These are phyloP conservation scores for Fusarium aywerte DNA, from an alignment of 2,329 filamentous ascomycete species.

Conservation along the genomic window DNA sequence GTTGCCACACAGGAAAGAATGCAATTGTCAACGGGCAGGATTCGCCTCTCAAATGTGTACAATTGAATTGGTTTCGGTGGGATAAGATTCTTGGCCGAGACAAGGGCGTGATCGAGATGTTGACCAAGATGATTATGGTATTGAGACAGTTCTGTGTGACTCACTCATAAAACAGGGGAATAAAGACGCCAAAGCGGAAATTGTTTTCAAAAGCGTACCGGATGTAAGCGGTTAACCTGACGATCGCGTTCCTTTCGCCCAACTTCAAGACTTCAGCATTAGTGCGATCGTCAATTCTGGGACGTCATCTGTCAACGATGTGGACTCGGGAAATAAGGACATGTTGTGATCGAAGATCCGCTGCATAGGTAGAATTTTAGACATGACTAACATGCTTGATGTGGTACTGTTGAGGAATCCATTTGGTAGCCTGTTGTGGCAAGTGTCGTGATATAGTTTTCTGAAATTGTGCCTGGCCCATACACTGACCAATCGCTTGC, in stretches of 20 bases:
- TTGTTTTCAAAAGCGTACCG: not conserved
- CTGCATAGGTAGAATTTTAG: not conserved
- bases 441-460: slow-evolving; percentile 21
- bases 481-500: slow-evolving; percentile 5
- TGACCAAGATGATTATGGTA: not conserved
- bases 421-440: not conserved
- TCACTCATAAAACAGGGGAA: not conserved
- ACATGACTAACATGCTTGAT: not conserved
- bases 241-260: slow-evolving; percentile 30
- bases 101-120: not conserved
- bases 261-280: not conserved
- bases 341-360: slow-evolving; percentile 1
- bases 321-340: not conserved
- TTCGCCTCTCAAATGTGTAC: not conserved
- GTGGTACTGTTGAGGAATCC: slow-evolving; percentile 20
- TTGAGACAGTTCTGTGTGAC: slow-evolving; percentile 20
- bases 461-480: slow-evolving; percentile 4
- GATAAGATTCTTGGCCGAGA: not conserved
- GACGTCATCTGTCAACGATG: slow-evolving; percentile 16
- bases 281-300: not conserved
- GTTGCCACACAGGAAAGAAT: slow-evolving; percentile 27
- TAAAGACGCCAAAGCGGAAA: slow-evolving; percentile 3
- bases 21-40: slow-evolving; percentile 1
- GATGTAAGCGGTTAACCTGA: slow-evolving; percentile 10
- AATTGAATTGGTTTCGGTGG: slow-evolving; percentile 1